Evolutionary conservation across 2,329 filamentous ascomycete species (phyloP).

Genomic region (Sclerotinia subarctica): DNA sequence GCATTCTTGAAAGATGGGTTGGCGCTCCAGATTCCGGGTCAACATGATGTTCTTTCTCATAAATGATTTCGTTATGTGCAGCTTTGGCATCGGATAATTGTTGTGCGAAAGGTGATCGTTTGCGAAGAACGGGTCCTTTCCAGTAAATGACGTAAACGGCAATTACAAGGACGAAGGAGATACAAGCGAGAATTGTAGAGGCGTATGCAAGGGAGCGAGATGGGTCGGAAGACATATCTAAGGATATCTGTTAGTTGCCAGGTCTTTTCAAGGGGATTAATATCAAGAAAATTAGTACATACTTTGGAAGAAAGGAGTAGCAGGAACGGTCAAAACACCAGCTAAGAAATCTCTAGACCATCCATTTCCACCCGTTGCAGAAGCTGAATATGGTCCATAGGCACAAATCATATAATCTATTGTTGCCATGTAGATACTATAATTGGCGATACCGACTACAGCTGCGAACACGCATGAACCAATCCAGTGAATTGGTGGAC

Average conservation of each 20-base stretch:
- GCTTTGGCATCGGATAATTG: conserved; percentile 46
- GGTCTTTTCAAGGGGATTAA: not conserved
- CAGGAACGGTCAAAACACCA: conserved; percentile 66
- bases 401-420: conserved; percentile 77
- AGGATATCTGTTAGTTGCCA: not conserved
- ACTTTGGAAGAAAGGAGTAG: conserved; percentile 59
- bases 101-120: conserved; percentile 63
- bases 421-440: conserved; percentile 69
- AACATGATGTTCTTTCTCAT: not conserved
- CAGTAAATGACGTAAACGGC: conserved; percentile 67
- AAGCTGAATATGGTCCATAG: conserved; percentile 70
- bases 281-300: conserved; percentile 24
- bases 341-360: conserved; percentile 72
- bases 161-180: conserved; percentile 58
- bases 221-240: conserved; percentile 46
- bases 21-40: not conserved
- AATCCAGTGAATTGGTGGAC: conserved; percentile 64
- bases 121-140: conserved; percentile 58
- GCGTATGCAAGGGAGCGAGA: conserved; percentile 55
- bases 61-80: not conserved
- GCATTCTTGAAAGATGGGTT: conserved; percentile 22
- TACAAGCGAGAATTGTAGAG: conserved; percentile 59
- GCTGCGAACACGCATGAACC: conserved; percentile 62
- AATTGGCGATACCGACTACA: conserved; percentile 71
- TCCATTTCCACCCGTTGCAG: conserved; percentile 72